Evolutionary conservation across 352 stramenopile species (phyloP), one percentile per base, ranked within the genome.

Genomic region (Globisporangium uncinulatum): DNA sequence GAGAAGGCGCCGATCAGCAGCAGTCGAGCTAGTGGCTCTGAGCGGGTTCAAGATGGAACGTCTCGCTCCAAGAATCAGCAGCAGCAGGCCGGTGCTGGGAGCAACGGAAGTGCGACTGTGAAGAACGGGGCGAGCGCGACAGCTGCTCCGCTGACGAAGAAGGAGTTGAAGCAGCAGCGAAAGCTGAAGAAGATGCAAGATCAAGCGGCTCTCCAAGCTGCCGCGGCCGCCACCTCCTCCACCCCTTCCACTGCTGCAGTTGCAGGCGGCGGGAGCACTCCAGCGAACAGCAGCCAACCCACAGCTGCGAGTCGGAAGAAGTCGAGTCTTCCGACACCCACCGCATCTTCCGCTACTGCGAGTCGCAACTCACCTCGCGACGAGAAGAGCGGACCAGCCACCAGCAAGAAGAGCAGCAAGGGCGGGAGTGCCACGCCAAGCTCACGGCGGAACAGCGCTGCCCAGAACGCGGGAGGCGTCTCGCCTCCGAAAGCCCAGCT

Each of bases 161-260:
- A 86, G 46, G 82, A 92, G 39, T 31, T 78, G 24, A 92, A 92
- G 50, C 77, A 86, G 37, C 74, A 80, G 47, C 70, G 80, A 8
- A 92, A 87, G 50, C 61, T 74, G 24, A 90, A 89, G 57, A 91
- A 89, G 57, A 62, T 70, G 37, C 76, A 87, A 52, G 79, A 90
- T 2, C 56, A 54, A 17, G 19, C 59, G 29, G 43, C 46, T 15
- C 34, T 54, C 5, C 65, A 63, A 9, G 29, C 6, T 21, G 42
- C 47, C 19, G 48, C 57, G 20, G 29, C 51, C 8, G 32, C n/a
- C 13, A 10, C 34, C 6, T 6, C 50, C 2, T 10, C 54, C n/a
- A 36, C 44, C 50, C 52, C 54, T 60, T 43, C 42, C 20, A n/a
- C 51, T 6, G 24, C 45, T 17, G 24, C 54, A 13, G 57, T 60